Evolutionary conservation across 202 grass and related monocot species (phyloP).

Genomic region (Musa balbisiana): DNA sequence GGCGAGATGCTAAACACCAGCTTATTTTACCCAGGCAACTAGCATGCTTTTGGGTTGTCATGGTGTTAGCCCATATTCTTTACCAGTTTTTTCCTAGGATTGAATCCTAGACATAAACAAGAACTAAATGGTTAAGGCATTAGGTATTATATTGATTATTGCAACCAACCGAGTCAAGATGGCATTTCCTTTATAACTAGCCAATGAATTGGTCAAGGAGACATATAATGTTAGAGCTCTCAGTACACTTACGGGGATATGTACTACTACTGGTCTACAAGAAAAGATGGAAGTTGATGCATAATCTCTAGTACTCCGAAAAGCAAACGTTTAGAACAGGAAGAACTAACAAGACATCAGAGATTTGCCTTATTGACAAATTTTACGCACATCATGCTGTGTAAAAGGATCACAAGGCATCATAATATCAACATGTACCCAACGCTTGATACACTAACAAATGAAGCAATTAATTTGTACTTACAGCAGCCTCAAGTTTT

Average conservation of each 20-base stretch:
- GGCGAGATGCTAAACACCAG: too few relatives aligned
- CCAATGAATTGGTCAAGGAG: too few relatives aligned
- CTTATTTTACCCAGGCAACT: too few relatives aligned
- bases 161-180: too few relatives aligned
- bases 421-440: conserved; percentile 5
- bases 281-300: neutral
- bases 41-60: too few relatives aligned
- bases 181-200: too few relatives aligned
- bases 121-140: too few relatives aligned
- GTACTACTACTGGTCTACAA: neutral
- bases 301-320: neutral
- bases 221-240: too few relatives aligned
- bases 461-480: conserved; percentile 21
- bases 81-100: too few relatives aligned
- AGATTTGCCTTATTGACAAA: neutral
- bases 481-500: conserved; percentile 56
- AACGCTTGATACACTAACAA: neutral
- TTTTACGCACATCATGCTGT: neutral
- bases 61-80: too few relatives aligned
- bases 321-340: neutral
- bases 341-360: neutral
- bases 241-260: neutral
- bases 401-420: neutral
- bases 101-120: too few relatives aligned
- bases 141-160: too few relatives aligned